Conservation (phyloP, 1,284 basidiomycete species). For the Cryptococcus maquisensis region DNA sequence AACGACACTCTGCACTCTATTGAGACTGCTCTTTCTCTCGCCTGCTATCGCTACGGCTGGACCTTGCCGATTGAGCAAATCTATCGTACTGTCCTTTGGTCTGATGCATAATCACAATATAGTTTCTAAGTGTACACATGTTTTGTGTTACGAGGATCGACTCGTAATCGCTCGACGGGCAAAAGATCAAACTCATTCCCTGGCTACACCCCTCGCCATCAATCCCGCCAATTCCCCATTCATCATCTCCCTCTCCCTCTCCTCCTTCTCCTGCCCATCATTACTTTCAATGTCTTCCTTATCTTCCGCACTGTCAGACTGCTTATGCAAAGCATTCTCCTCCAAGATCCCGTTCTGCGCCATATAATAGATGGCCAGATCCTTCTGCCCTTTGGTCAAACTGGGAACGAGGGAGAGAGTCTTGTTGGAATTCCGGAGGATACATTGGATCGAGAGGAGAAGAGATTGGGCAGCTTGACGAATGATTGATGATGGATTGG, state of each 20-base stretch:
- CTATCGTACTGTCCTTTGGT: no score
- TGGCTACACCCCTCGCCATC: conserved; percentile 16
- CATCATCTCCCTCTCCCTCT: conserved; percentile 11
- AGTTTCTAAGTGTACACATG: no score
- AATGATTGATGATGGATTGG: conserved; percentile 16
- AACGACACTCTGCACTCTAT: no score
- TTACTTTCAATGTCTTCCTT: background rate
- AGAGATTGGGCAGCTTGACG: conserved; percentile 39
- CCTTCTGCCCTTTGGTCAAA: conserved; percentile 29
- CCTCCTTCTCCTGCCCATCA: background rate
- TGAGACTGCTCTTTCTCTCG: no score
- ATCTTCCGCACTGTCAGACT: background rate
- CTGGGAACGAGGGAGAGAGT: conserved; percentile 34
- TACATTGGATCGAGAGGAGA: conserved; percentile 39
- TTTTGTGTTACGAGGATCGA: no score
- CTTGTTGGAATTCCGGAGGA: conserved; percentile 25
- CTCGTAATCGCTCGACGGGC: no score
- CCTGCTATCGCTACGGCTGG: no score
- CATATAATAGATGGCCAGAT: conserved; percentile 41
- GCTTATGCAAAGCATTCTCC: background rate
- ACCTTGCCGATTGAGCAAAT: no score
- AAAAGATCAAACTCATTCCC: conserved; percentile 1
- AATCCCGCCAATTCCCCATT: conserved; percentile 23
- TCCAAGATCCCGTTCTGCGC: conserved; percentile 31
- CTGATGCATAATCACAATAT: no score